phyloP scores from a whole-genome alignment of 257 asterid genomes.

The Solanum sejunctum region DNA sequence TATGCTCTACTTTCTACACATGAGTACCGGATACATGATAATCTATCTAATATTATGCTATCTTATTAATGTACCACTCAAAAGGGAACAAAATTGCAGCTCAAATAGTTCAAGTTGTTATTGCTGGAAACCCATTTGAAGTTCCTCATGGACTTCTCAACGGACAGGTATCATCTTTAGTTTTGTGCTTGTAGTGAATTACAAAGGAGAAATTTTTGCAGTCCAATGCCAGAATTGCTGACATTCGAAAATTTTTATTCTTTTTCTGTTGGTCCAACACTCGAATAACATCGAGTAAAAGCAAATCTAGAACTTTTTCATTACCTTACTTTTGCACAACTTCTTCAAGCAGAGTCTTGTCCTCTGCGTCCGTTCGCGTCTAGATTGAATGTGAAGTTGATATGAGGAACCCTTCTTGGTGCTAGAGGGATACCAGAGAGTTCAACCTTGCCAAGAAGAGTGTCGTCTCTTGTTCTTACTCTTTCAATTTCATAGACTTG shows the following conservation, averaged over 20 bases:
- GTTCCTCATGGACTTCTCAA: constrained; percentile 61
- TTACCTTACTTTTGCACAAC: too few species aligned
- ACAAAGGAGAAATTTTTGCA: background rate
- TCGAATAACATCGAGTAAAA: too few species aligned
- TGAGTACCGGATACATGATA: constrained; percentile 1
- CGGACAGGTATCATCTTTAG: constrained; percentile 60
- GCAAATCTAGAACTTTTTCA: too few species aligned
- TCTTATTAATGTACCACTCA: constrained; percentile 9
- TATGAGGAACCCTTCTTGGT: constrained; percentile 44
- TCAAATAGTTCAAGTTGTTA: constrained; percentile 76
- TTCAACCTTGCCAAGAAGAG: constrained; percentile 39
- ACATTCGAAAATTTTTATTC: background rate
- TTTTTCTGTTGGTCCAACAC: too few species aligned
- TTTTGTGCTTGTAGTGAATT: background rate
- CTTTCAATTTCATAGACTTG: constrained; percentile 50
- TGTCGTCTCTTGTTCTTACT: constrained; percentile 36
- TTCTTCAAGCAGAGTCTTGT: constrained; percentile 11
- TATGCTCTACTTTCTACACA: background rate
- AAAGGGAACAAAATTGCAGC: constrained; percentile 86
- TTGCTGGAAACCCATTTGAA: constrained; percentile 87
- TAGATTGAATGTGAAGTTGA: constrained; percentile 34
- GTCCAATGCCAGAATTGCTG: background rate
- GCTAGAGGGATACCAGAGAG: constrained; percentile 49
- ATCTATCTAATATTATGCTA: constrained; percentile 3
- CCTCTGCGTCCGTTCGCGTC: constrained; percentile 51